phyloP scores from a whole-genome alignment of 192 early-diverging fungal genomes.

The Coemansia sp. region DNA sequence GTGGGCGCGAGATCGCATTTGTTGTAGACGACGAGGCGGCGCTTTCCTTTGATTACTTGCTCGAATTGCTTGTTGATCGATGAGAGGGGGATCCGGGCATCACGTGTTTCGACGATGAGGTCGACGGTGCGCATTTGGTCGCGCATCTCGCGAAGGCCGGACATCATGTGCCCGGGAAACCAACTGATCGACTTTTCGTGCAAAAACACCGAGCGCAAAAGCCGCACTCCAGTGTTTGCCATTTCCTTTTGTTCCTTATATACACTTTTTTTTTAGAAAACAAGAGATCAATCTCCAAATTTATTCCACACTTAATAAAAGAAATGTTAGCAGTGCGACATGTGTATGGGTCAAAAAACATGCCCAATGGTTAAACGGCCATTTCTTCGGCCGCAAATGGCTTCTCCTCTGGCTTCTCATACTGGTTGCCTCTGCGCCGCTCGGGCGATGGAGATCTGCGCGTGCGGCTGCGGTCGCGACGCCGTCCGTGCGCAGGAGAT shows the following conservation, averaged over 20 bases:
- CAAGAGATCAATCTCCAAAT: too few species aligned
- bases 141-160: conserved; percentile 72
- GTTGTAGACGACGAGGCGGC: conserved; percentile 87
- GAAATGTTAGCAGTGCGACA: too few species aligned
- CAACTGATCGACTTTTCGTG: conserved; percentile 76
- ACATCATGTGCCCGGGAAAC: conserved; percentile 88
- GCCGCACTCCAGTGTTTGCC: conserved; percentile 1
- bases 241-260: not conserved
- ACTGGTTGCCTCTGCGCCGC: not conserved
- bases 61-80: conserved; percentile 84
- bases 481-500: conserved; percentile 7
- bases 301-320: too few species aligned
- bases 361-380: not conserved
- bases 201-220: conserved; percentile 28
- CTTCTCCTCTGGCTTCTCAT: not conserved
- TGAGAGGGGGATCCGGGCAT: conserved; percentile 91
- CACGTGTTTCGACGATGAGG: conserved; percentile 89
- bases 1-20: conserved; percentile 85
- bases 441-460: conserved; percentile 12
- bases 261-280: not conserved
- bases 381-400: not conserved
- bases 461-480: conserved; percentile 7
- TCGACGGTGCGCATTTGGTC: conserved; percentile 72
- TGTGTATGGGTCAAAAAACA: not conserved
- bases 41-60: conserved; percentile 61